A percentile compares a stretch with the other conserved stretches of the same genome.
Conservation (phyloP, 768 basidiomycete genomes). For the Mycena epipterygia region DNA sequence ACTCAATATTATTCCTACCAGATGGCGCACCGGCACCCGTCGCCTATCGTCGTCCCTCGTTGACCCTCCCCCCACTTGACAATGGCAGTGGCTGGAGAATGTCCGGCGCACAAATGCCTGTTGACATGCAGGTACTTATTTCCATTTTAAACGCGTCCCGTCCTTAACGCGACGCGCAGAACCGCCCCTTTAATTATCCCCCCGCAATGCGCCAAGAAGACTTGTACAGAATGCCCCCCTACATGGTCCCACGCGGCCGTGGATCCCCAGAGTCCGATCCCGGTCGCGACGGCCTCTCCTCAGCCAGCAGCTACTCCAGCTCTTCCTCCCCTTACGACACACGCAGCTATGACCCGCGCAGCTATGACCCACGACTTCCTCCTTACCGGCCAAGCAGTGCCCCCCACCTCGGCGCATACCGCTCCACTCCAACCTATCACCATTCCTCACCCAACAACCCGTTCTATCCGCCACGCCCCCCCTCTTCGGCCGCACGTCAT, state of each 20-base stretch:
- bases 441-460: constrained; percentile 20
- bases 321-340: constrained; percentile 34
- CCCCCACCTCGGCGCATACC: constrained; percentile 35
- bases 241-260: constrained; percentile 31
- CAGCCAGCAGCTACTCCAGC: constrained; percentile 38
- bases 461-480: constrained; percentile 35
- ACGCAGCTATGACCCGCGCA: too few species aligned
- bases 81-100: constrained; percentile 31
- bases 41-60: constrained; percentile 31
- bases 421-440: constrained; percentile 29
- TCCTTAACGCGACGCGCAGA: background rate
- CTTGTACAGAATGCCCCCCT: constrained; percentile 23
- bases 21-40: constrained; percentile 29
- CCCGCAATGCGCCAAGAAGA: constrained; percentile 23
- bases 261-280: constrained; percentile 33
- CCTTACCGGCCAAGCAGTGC: constrained; percentile 37
- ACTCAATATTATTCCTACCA: background rate
- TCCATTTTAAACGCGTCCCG: background rate
- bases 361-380: too few species aligned
- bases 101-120: constrained; percentile 16
- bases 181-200: constrained; percentile 15
- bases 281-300: constrained; percentile 32
- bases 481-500: constrained; percentile 53
- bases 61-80: constrained; percentile 35
- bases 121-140: constrained; percentile 25